Percentiles rank a stretch among this genome's conserved stretches.
Conservation (phyloP, 78 protist genomes). For the Dictyostelium citrinum region DNA sequence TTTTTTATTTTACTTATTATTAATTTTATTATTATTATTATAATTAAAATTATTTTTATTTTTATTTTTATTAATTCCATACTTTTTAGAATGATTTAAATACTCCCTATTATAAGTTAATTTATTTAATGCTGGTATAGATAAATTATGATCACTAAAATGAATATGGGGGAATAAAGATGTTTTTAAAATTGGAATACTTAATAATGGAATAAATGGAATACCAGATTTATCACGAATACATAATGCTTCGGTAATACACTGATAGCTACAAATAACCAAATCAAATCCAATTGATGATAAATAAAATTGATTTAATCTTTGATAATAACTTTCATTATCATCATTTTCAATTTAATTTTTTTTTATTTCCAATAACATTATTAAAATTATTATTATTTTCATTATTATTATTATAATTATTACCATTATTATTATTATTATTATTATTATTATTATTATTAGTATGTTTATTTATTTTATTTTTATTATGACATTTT, state of each 20-base stretch:
- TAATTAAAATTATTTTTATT: not conserved
- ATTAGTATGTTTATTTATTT: not conserved
- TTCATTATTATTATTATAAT: too few relatives aligned
- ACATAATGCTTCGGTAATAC: not conserved
- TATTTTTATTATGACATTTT: not conserved
- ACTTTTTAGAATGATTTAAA: not conserved
- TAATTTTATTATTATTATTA: too few relatives aligned
- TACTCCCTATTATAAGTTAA: not conserved
- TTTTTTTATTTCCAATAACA: too few relatives aligned
- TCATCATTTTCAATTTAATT: not conserved
- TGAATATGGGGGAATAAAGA: not conserved
- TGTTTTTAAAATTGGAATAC: not conserved
- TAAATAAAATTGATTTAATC: not conserved
- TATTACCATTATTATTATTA: too few relatives aligned
- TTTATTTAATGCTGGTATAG: not conserved
- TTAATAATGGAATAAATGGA: not conserved
- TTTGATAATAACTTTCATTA: not conserved
- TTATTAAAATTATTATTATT: too few relatives aligned
- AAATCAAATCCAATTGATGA: constrained; percentile 11
- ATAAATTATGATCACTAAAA: not conserved
- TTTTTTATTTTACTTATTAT: too few relatives aligned
- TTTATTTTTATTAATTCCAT: not conserved
- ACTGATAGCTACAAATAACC: not conserved
- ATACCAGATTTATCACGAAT: constrained; percentile 7
- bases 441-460: too few relatives aligned